Percentiles rank a stretch among this genome's conserved stretches.
Conservation (phyloP, 495 filamentous ascomycete genomes). For the Aspergillus hancockii region DNA sequence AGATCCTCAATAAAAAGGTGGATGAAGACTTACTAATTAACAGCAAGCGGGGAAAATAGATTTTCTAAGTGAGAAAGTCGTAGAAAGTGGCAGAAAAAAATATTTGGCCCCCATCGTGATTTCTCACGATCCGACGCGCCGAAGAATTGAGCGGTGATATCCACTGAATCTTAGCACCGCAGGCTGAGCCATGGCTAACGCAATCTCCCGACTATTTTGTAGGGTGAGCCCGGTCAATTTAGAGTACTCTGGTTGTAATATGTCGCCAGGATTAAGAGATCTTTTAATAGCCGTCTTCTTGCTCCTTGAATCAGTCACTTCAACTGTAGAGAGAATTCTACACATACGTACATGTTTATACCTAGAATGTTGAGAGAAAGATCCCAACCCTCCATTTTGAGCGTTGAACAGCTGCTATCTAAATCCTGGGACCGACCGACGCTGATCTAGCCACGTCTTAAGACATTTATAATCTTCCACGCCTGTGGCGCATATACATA, state of each 20-base stretch:
- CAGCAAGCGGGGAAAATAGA: not conserved
- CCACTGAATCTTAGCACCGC: not conserved
- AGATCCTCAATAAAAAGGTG: not conserved
- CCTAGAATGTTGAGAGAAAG: no score
- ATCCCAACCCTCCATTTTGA: no score
- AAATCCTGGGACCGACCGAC: no score
- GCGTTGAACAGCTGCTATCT: no score
- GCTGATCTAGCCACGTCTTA: no score
- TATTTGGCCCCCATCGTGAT: not conserved
- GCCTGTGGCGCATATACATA: no score
- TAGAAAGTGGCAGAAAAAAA: not conserved
- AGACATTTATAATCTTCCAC: no score
- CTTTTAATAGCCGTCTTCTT: no score
- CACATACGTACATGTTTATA: no score
- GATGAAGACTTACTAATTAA: not conserved
- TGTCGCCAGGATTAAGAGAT: no score
- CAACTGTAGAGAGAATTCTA: no score
- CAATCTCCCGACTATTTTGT: not conserved
- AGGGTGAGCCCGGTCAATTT: not conserved
- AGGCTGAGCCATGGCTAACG: not conserved
- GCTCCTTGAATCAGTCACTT: no score
- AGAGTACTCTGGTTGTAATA: not conserved
- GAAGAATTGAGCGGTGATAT: not conserved
- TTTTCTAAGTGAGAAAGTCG: not conserved
- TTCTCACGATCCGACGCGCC: not conserved